Percentiles rank a stretch among this genome's conserved stretches.
Conservation (phyloP, 768 basidiomycete species). For the Mycena galopus region DNA sequence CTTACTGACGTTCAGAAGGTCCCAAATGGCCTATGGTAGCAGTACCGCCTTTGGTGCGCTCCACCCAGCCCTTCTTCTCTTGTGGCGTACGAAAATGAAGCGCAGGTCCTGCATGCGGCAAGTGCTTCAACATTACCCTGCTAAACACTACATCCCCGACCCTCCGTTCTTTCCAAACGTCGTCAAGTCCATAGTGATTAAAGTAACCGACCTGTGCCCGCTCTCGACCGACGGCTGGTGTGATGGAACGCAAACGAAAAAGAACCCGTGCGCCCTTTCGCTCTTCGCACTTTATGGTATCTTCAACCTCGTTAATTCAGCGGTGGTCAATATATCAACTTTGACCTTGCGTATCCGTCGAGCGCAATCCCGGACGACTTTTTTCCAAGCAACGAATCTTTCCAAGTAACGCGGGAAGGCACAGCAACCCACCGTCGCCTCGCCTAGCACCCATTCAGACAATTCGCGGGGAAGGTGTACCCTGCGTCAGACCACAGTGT, state of each 20-base stretch:
- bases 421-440: too few species aligned
- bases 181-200: conserved; percentile 75
- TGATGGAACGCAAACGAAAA: conserved; percentile 68
- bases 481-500: too few species aligned
- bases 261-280: conserved; percentile 65
- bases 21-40: conserved; percentile 86
- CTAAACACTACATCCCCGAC: conserved; percentile 73
- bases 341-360: conserved; percentile 87
- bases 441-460: too few species aligned
- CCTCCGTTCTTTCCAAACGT: conserved; percentile 79
- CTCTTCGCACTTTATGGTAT: neutral
- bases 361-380: conserved; percentile 75
- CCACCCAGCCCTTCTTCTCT: neutral
- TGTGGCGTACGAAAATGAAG: neutral
- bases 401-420: too few species aligned
- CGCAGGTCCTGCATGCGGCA: conserved; percentile 78
- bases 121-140: conserved; percentile 84
- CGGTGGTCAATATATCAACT: conserved; percentile 79
- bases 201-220: conserved; percentile 87
- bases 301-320: conserved; percentile 49
- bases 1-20: too few species aligned
- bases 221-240: conserved; percentile 76
- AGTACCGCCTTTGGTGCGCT: conserved; percentile 69
- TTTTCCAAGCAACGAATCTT: conserved; percentile 76
- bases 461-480: too few species aligned